Evolutionary conservation across 2,329 filamentous ascomycete genomes (phyloP), one percentile per base, ranked within the genome.

Genomic region (Aspergillus ustus): DNA sequence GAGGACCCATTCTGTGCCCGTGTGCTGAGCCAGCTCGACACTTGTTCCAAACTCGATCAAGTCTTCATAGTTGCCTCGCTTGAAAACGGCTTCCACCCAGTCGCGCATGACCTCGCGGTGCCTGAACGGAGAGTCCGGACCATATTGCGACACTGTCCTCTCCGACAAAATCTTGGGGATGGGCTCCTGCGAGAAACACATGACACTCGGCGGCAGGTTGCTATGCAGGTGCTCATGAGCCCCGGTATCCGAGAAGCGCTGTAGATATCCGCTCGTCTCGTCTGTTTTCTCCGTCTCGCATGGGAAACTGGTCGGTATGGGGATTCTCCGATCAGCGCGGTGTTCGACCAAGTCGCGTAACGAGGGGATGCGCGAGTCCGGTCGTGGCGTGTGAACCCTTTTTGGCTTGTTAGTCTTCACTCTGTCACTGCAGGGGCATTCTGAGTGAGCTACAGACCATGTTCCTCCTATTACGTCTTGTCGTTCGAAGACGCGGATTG

Each of bases 91-190:
- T 48, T 81, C 75, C 15, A 89, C 72, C 61, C 86, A 89, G 1
- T 76, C 67, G 25, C 80, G 76, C 7, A 89, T 79, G 4, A 85
- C 78, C 11, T 77, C 78, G 77, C 85, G 87, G 63, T 85, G 83
- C 0, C 86, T 76, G 63, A 88, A 89, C 0, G 86, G 86, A 11
- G 50, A 34, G 17, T 52, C 34, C 7, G 50, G 22, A 4, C 50
- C 50, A 25, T 52, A 34, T 1, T 34, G 7, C 28, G 28, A 52
- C 13, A 52, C 4, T 15, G 50, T 34, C 50, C 28, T 22, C 50
- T 52, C 50, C 4, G 28, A 34, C 22, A 29, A 25, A 13, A 34
- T n/a, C 19, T 52, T 37, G 7, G 50, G 50, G 25, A 52, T 34
- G 6, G 50, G 50, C 25, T 52, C 50, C 25, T 52, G 50, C 22